A percentile compares a stretch with the other conserved stretches of the same genome.
Evolutionary conservation across 2,329 filamentous ascomycete genomes (phyloP).

Genomic region (Lachnellula arida): DNA sequence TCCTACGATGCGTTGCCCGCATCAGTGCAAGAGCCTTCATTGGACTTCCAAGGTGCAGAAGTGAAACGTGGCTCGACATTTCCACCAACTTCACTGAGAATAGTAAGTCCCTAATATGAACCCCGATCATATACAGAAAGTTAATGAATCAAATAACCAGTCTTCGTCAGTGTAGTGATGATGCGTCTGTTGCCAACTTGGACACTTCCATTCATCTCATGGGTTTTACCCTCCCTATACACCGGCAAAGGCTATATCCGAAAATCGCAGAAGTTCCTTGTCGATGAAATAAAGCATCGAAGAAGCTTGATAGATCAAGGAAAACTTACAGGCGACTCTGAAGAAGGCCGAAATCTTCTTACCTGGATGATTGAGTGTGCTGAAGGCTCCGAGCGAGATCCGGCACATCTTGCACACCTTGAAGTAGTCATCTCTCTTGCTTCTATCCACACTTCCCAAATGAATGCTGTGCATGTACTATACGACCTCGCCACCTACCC

Average conservation of each 20-base stretch:
- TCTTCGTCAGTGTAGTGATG: neutral
- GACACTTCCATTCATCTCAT: neutral
- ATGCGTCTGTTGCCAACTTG: conserved; percentile 1
- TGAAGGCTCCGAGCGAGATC: neutral
- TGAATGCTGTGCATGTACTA: conserved; percentile 23
- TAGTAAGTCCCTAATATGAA: neutral
- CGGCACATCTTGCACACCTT: neutral
- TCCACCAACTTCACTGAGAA: conserved; percentile 3
- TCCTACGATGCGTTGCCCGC: neutral
- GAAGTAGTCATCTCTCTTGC: conserved; percentile 3
- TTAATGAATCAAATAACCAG: neutral
- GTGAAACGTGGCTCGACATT: neutral
- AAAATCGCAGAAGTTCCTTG: neutral
- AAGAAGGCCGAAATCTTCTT: neutral
- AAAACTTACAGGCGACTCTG: neutral
- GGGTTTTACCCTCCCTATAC: neutral
- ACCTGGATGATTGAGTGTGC: neutral
- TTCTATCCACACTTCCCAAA: conserved; percentile 20
- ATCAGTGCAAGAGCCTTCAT: neutral
- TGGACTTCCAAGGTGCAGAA: neutral
- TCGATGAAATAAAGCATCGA: conserved; percentile 1
- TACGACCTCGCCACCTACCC: conserved; percentile 21
- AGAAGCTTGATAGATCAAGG: neutral
- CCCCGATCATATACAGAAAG: neutral
- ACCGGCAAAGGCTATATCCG: neutral